Conservation (phyloP, 345 rosid species). For the Noccaea bulbosa region DNA sequence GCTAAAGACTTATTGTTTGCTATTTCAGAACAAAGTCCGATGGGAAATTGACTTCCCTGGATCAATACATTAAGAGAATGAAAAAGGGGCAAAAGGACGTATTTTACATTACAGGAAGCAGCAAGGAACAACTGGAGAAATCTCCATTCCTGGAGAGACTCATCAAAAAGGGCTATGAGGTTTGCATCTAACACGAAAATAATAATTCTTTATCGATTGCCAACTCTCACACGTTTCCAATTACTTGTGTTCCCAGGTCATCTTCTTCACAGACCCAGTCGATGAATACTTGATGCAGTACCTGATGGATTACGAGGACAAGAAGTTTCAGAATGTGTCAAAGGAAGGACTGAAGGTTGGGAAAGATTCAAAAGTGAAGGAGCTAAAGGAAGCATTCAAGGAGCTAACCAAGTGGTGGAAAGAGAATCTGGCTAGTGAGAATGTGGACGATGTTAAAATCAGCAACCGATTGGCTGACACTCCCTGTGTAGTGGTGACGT, state of each 20-base stretch:
- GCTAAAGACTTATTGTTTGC: slow-evolving; percentile 10
- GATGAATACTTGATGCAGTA: slow-evolving; percentile 99
- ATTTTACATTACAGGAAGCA: slow-evolving; percentile 93
- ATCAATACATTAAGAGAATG: slow-evolving; percentile 96
- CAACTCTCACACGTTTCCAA: background rate
- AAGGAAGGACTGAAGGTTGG: slow-evolving; percentile 92
- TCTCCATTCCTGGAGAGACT: slow-evolving; percentile 98
- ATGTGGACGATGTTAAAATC: slow-evolving; percentile 90
- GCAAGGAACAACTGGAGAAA: slow-evolving; percentile 90
- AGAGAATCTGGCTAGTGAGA: slow-evolving; percentile 67
- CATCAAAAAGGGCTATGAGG: slow-evolving; percentile 94
- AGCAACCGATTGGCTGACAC: slow-evolving; percentile 90
- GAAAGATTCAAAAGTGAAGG: slow-evolving; percentile 77
- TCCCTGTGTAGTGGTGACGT: slow-evolving; percentile 93
- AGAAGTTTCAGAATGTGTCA: slow-evolving; percentile 93
- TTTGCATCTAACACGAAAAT: slow-evolving; percentile 26
- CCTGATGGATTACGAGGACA: slow-evolving; percentile 94
- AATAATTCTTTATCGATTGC: background rate
- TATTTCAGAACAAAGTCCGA: slow-evolving; percentile 82
- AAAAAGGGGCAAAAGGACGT: slow-evolving; percentile 83
- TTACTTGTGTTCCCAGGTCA: slow-evolving; percentile 62
- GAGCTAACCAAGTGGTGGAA: slow-evolving; percentile 98
- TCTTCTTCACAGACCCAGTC: slow-evolving; percentile 96
- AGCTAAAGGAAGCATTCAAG: slow-evolving; percentile 91
- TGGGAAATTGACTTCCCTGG: slow-evolving; percentile 90